These are phyloP conservation scores for Fusarium sp. DNA, from an alignment of 2,329 filamentous ascomycete genomes.

Conservation along the genomic window DNA sequence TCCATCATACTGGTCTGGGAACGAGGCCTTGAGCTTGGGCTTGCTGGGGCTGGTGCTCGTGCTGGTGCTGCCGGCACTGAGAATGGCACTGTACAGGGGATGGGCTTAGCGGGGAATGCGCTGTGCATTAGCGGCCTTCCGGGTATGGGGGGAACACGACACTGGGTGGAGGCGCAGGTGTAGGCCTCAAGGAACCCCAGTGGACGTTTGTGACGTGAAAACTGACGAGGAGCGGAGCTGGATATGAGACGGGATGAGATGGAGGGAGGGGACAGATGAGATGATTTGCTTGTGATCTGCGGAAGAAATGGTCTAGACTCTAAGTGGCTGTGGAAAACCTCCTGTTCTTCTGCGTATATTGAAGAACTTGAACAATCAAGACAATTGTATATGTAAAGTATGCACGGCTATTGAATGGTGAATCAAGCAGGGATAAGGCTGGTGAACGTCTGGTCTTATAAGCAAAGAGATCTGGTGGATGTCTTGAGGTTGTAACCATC, in stretches of 20 bases:
- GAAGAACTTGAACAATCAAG: neutral
- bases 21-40: slow-evolving; percentile 11
- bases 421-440: slow-evolving; percentile 8
- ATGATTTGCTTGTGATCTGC: slow-evolving; percentile 17
- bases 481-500: slow-evolving; percentile 28
- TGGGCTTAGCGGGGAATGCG: slow-evolving; percentile 31
- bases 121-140: slow-evolving; percentile 42
- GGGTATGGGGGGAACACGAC: slow-evolving; percentile 8
- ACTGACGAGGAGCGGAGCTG: neutral
- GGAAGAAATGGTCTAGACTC: slow-evolving; percentile 32
- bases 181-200: slow-evolving; percentile 20
- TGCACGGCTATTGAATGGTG: neutral
- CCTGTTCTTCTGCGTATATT: neutral
- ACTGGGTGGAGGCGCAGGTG: slow-evolving; percentile 30
- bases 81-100: slow-evolving; percentile 38
- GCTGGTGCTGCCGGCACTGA: slow-evolving; percentile 24
- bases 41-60: slow-evolving; percentile 11
- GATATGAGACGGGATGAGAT: slow-evolving; percentile 1
- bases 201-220: neutral
- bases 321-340: slow-evolving; percentile 29
- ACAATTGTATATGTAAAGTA: neutral
- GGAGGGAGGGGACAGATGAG: slow-evolving; percentile 10
- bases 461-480: neutral
- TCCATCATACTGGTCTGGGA: slow-evolving; percentile 39
- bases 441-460: slow-evolving; percentile 23